phyloP scores from a whole-genome alignment of 345 rosid genomes.

The Lumnitzera littorea region DNA sequence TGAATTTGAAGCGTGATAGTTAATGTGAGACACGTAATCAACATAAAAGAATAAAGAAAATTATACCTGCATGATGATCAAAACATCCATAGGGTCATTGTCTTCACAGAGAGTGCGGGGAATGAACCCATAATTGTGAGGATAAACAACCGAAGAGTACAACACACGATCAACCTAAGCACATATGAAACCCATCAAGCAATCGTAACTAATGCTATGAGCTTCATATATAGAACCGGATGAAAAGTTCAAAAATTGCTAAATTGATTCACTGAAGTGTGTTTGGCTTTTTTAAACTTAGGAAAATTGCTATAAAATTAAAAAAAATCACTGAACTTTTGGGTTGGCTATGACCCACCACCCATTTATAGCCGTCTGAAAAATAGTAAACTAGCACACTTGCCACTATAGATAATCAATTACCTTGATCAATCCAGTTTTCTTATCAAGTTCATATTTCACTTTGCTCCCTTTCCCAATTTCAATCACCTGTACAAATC shows the following conservation, averaged over 20 bases:
- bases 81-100: conserved; percentile 49
- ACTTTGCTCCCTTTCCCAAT: conserved; percentile 95
- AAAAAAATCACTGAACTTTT: too few relatives aligned
- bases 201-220: not conserved
- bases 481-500: conserved; percentile 71
- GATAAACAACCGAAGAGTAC: conserved; percentile 69
- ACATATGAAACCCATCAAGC: not conserved
- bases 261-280: too few relatives aligned
- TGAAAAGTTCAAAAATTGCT: too few relatives aligned
- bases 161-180: conserved; percentile 37
- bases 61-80: conserved; percentile 65
- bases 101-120: conserved; percentile 53
- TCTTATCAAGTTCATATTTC: conserved; percentile 97
- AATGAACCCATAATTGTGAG: conserved; percentile 73
- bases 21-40: conserved; percentile 7
- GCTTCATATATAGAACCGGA: too few relatives aligned
- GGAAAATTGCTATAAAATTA: too few relatives aligned
- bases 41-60: not conserved
- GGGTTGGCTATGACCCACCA: too few relatives aligned
- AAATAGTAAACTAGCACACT: too few relatives aligned
- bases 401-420: not conserved
- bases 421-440: conserved; percentile 93
- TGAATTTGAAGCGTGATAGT: too few relatives aligned
- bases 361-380: too few relatives aligned
- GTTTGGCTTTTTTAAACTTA: too few relatives aligned